phyloP scores from a whole-genome alignment of 1,139 yeast species.

The Candida sanyaensis region DNA sequence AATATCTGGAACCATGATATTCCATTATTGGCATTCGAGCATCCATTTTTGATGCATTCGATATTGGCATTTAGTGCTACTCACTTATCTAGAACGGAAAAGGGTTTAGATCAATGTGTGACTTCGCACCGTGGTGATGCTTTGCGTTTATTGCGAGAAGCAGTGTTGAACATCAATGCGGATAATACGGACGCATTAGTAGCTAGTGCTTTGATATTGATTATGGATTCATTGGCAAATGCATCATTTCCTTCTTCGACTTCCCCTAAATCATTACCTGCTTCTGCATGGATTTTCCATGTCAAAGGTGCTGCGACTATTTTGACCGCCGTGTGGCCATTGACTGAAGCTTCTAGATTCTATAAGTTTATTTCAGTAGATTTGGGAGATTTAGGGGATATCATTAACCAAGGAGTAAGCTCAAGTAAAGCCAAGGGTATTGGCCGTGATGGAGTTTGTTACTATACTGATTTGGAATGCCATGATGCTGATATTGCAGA shows the following conservation, averaged over 20 bases:
- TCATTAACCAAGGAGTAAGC: constrained; percentile 53
- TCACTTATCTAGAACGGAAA: constrained; percentile 75
- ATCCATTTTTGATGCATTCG: constrained; percentile 91
- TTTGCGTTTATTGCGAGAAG: constrained; percentile 73
- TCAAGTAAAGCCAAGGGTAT: constrained; percentile 12
- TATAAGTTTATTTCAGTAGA: constrained; percentile 77
- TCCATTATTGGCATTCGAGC: constrained; percentile 83
- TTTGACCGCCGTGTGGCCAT: constrained; percentile 91
- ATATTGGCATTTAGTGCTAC: constrained; percentile 90
- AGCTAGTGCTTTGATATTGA: constrained; percentile 84
- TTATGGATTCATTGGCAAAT: constrained; percentile 92
- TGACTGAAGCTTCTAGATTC: constrained; percentile 75
- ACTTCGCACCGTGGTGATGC: constrained; percentile 90
- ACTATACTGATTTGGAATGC: constrained; percentile 67
- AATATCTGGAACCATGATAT: constrained; percentile 87
- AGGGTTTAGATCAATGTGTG: constrained; percentile 79
- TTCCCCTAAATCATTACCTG: constrained; percentile 68
- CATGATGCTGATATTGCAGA: constrained; percentile 86
- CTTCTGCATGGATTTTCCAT: constrained; percentile 96
- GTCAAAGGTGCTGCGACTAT: constrained; percentile 97
- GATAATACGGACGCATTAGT: constrained; percentile 92
- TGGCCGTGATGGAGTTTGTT: constrained; percentile 22
- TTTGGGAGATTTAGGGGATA: constrained; percentile 80
- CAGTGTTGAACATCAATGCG: constrained; percentile 77
- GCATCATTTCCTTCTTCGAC: constrained; percentile 76